Conservation (phyloP, 2,329 filamentous ascomycete species). For the Sclerotiophoma versabilis region DNA sequence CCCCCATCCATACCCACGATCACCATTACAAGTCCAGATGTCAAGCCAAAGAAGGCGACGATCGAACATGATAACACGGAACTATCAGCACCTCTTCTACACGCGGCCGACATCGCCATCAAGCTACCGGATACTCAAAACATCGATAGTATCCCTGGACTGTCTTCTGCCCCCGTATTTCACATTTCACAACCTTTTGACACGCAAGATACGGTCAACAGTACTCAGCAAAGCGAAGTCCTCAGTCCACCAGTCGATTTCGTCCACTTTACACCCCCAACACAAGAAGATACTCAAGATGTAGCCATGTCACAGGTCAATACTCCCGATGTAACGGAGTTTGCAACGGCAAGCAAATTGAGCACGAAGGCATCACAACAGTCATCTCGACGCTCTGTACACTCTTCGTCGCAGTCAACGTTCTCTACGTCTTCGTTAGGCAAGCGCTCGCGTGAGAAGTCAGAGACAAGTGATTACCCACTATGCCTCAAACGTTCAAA, state of each 20-base stretch:
- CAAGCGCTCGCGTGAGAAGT: background rate
- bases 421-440: background rate
- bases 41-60: background rate
- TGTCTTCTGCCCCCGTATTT: background rate
- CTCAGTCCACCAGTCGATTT: conserved; percentile 2
- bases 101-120: background rate
- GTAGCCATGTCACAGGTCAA: background rate
- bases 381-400: background rate
- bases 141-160: background rate
- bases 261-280: background rate
- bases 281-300: background rate
- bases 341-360: background rate
- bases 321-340: background rate
- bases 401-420: background rate
- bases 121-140: background rate
- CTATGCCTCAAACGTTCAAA: background rate
- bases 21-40: background rate
- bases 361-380: too few species aligned
- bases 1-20: background rate
- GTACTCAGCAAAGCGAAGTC: conserved; percentile 6
- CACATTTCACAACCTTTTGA: background rate
- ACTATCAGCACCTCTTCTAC: background rate
- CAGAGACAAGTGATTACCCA: background rate
- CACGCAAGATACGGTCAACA: background rate
- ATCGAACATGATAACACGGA: background rate